Evolutionary conservation across 495 filamentous ascomycete species (phyloP).

Genomic region (Penicillium soppii): DNA sequence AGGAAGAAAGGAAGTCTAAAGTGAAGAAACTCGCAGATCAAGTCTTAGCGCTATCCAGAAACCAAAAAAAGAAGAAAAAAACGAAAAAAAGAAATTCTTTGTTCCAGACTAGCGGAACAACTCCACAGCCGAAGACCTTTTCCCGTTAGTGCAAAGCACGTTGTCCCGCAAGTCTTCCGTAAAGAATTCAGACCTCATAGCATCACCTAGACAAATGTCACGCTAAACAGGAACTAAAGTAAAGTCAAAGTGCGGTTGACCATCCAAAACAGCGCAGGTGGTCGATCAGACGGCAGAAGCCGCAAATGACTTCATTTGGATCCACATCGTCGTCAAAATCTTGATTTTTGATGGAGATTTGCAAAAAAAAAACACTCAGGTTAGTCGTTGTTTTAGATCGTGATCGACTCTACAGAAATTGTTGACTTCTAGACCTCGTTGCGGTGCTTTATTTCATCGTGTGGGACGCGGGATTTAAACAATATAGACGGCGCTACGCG

Average conservation of each 20-base stretch:
- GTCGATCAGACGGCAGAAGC: slow-evolving; percentile 28
- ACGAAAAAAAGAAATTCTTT: neutral
- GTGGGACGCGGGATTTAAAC: too few relatives aligned
- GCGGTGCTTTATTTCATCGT: too few relatives aligned
- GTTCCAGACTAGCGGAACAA: too few relatives aligned
- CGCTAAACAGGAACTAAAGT: neutral
- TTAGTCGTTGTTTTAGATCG: neutral
- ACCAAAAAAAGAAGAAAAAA: too few relatives aligned
- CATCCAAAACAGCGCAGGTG: slow-evolving; percentile 1
- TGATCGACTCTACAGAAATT: neutral
- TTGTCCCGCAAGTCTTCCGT: too few relatives aligned
- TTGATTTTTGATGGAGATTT: slow-evolving; percentile 16
- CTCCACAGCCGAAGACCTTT: too few relatives aligned
- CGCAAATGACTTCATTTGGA: slow-evolving; percentile 25
- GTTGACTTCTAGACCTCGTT: too few relatives aligned
- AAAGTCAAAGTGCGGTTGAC: neutral
- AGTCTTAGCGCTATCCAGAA: too few relatives aligned
- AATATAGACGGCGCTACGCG: too few relatives aligned
- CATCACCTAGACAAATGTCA: neutral
- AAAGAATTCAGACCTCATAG: neutral
- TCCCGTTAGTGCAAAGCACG: too few relatives aligned
- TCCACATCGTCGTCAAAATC: slow-evolving; percentile 18
- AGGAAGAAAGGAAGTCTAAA: neutral
- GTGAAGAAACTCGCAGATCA: neutral
- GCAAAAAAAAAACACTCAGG: neutral